phyloP scores from a whole-genome alignment of 495 filamentous ascomycete genomes.

The Penicillium bovifimosum region DNA sequence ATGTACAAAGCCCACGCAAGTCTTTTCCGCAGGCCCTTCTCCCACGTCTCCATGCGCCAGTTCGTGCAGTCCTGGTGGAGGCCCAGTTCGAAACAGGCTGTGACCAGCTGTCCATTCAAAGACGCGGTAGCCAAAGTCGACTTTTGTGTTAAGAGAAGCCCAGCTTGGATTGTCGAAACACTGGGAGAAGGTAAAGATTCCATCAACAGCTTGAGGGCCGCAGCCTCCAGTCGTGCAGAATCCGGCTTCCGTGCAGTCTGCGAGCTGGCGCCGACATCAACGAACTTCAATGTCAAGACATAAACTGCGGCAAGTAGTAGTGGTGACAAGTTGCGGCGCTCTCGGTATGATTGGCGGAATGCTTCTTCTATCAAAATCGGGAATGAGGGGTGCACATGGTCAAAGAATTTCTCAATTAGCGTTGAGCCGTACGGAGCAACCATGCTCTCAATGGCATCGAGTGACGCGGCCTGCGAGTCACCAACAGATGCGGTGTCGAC shows the following conservation, averaged over 20 bases:
- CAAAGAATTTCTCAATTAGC: conserved; percentile 82
- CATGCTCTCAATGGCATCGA: conserved; percentile 75
- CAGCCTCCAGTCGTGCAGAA: conserved; percentile 65
- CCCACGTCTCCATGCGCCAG: conserved; percentile 50
- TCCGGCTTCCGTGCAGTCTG: conserved; percentile 64
- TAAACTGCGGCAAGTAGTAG: conserved; percentile 85
- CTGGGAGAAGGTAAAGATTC: conserved; percentile 80
- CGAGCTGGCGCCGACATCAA: conserved; percentile 66
- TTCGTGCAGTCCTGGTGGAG: conserved; percentile 52
- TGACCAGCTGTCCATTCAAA: conserved; percentile 70
- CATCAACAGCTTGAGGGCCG: conserved; percentile 65
- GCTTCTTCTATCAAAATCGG: conserved; percentile 84
- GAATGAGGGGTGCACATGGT: conserved; percentile 81
- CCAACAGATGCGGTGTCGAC: conserved; percentile 31
- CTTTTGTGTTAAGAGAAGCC: conserved; percentile 80
- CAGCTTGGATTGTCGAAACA: conserved; percentile 90
- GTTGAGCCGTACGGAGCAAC: conserved; percentile 76
- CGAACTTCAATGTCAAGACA: conserved; percentile 85
- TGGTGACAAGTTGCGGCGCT: conserved; percentile 73
- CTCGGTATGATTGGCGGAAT: conserved; percentile 80
- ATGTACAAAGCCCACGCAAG: conserved; percentile 56
- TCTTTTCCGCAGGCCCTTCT: conserved; percentile 52
- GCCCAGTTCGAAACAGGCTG: conserved; percentile 51
- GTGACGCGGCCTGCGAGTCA: conserved; percentile 51
- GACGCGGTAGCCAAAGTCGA: conserved; percentile 82